Percentiles rank a stretch among this genome's conserved stretches.
Conservation (phyloP, 768 basidiomycete genomes). For the Suillus weaverae region DNA sequence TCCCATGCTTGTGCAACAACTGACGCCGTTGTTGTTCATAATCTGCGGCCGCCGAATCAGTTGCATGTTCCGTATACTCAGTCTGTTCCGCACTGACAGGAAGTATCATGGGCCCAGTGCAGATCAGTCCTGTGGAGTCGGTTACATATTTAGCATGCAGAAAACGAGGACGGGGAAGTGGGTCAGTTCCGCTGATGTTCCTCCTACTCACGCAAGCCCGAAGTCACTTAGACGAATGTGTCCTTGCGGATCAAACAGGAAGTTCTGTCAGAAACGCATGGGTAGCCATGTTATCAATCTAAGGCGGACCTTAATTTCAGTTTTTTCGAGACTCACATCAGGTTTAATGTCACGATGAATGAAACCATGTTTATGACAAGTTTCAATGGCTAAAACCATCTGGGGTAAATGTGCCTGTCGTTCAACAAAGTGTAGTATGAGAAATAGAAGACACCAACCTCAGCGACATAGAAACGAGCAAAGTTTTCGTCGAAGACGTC, state of each 20-base stretch:
- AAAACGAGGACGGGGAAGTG: conserved; percentile 13
- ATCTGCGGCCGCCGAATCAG: conserved; percentile 48
- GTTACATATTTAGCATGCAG: conserved; percentile 21
- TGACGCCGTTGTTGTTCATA: conserved; percentile 92
- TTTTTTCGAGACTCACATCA: conserved; percentile 55
- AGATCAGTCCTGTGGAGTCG: conserved; percentile 67
- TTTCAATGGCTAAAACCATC: conserved; percentile 95
- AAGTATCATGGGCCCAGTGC: conserved; percentile 97
- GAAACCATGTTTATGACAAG: conserved; percentile 92
- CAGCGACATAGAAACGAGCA: conserved; percentile 91
- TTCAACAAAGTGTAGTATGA: conserved; percentile 21
- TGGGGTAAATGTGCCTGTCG: conserved; percentile 36
- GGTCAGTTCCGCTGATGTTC: conserved; percentile 24
- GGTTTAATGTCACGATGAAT: conserved; percentile 99
- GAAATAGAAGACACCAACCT: conserved; percentile 50
- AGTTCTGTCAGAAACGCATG: conserved; percentile 62
- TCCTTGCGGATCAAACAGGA: conserved; percentile 90
- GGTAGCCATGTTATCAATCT: conserved; percentile 23
- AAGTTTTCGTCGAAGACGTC: conserved; percentile 91
- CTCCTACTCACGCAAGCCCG: conserved; percentile 80
- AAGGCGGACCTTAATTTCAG: conserved; percentile 30
- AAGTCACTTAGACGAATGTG: conserved; percentile 96
- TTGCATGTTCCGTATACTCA: conserved; percentile 7
- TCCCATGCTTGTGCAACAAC: conserved; percentile 88
- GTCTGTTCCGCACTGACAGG: conserved; percentile 50